These are phyloP conservation scores for Yamadazyma scolyti DNA, from an alignment of 805 yeast species.

Conservation along the genomic window DNA sequence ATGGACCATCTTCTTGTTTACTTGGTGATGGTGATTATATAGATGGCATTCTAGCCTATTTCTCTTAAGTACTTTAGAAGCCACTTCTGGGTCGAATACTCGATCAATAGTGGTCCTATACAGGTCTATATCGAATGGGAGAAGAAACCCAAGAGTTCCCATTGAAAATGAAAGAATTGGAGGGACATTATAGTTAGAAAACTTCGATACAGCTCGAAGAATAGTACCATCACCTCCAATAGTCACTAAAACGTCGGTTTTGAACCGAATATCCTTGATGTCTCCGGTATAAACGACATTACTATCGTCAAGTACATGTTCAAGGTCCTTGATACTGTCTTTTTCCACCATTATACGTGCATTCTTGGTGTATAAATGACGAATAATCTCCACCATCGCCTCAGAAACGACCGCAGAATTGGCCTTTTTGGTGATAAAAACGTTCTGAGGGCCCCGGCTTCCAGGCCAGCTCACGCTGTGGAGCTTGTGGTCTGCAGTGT, in stretches of 20 bases:
- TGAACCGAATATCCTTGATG: conserved; percentile 50
- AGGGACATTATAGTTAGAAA: conserved; percentile 72
- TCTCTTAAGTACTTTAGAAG: conserved; percentile 73
- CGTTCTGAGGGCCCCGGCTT: conserved; percentile 48
- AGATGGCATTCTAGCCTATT: conserved; percentile 77
- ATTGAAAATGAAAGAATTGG: conserved; percentile 85
- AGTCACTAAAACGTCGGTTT: conserved; percentile 78
- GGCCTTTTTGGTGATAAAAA: conserved; percentile 82
- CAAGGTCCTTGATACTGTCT: conserved; percentile 70
- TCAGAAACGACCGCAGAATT: conserved; percentile 61
- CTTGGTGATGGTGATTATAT: background rate
- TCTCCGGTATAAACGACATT: conserved; percentile 52
- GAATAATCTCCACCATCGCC: conserved; percentile 65
- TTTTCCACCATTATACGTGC: conserved; percentile 75
- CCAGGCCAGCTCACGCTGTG: conserved; percentile 6
- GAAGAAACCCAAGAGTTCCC: conserved; percentile 85
- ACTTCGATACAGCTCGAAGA: conserved; percentile 74
- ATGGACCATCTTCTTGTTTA: conserved; percentile 43
- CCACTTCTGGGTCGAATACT: conserved; percentile 58
- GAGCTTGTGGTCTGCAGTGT: conserved; percentile 5
- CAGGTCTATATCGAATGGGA: conserved; percentile 78
- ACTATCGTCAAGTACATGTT: conserved; percentile 18
- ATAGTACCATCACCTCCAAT: conserved; percentile 98
- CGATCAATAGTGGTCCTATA: conserved; percentile 56
- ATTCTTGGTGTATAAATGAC: conserved; percentile 53